phyloP scores from a whole-genome alignment of 2,329 filamentous ascomycete genomes.

The Aspergillus quadrilineatus region DNA sequence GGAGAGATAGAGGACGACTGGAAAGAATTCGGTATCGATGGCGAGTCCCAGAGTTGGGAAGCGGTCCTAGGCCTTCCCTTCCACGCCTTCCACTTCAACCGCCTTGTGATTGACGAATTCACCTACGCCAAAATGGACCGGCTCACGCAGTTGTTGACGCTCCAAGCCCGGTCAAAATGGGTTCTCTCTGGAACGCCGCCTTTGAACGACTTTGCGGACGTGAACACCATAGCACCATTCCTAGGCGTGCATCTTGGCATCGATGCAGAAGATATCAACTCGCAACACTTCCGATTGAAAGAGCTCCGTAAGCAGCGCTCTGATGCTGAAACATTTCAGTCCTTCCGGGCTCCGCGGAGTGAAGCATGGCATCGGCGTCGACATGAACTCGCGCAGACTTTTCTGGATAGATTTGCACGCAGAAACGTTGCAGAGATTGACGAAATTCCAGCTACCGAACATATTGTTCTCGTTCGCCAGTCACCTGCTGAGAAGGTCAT shows the following conservation, averaged over 20 bases:
- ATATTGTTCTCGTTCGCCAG: constrained; percentile 46
- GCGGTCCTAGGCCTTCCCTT: constrained; percentile 43
- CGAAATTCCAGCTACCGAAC: constrained; percentile 47
- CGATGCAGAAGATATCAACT: constrained; percentile 50
- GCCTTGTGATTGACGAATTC: constrained; percentile 65
- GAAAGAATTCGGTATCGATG: constrained; percentile 23
- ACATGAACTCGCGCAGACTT: constrained; percentile 53
- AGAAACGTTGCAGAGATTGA: constrained; percentile 47
- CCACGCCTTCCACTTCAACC: constrained; percentile 61
- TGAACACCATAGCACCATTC: constrained; percentile 59
- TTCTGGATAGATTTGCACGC: constrained; percentile 55
- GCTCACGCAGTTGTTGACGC: constrained; percentile 43
- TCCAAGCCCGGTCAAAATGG: constrained; percentile 58
- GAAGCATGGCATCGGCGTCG: constrained; percentile 53
- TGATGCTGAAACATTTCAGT: constrained; percentile 57
- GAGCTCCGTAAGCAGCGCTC: constrained; percentile 24
- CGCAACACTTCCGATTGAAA: constrained; percentile 49
- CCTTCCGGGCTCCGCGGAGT: constrained; percentile 52
- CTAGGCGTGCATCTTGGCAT: constrained; percentile 57
- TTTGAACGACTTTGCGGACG: constrained; percentile 57
- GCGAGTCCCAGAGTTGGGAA: constrained; percentile 21
- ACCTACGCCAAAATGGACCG: constrained; percentile 53
- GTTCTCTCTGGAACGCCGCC: constrained; percentile 63
- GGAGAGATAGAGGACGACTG: neutral
- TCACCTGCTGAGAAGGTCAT: constrained; percentile 51